These are phyloP conservation scores for Yamadazyma pseudoaaseri DNA, from an alignment of 1,139 yeast genomes.

Conservation along the genomic window DNA sequence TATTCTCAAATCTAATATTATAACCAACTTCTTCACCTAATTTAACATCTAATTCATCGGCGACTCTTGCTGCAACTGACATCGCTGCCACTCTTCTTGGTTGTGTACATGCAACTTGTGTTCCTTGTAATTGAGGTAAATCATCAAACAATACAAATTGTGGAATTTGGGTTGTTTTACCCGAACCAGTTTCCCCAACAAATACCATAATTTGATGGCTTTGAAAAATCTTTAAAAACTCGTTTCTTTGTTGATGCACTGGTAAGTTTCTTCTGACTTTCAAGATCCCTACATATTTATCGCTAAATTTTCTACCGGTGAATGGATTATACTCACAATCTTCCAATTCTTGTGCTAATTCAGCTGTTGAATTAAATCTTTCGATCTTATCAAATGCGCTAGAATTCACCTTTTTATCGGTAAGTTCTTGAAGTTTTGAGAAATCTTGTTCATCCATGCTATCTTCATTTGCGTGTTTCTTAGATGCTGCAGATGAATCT, in stretches of 20 bases:
- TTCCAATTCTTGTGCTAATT: conserved; percentile 66
- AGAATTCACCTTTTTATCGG: conserved; percentile 13
- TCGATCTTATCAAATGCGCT: conserved; percentile 57
- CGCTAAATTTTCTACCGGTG: conserved; percentile 61
- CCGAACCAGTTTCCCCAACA: conserved; percentile 98
- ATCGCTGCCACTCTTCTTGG: conserved; percentile 98
- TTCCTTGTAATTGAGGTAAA: conserved; percentile 76
- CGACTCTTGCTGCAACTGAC: conserved; percentile 96
- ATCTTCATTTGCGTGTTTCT: conserved; percentile 8
- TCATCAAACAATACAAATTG: conserved; percentile 94
- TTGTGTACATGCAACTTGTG: conserved; percentile 92
- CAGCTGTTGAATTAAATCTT: conserved; percentile 73
- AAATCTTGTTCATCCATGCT: conserved; percentile 5
- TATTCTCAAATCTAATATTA: conserved; percentile 89
- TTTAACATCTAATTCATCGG: conserved; percentile 91
- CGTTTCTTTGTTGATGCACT: conserved; percentile 90
- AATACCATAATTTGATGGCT: conserved; percentile 92
- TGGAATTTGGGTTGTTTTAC: conserved; percentile 96
- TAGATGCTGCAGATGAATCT: conserved; percentile 1
- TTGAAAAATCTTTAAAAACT: conserved; percentile 81
- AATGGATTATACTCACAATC: conserved; percentile 71
- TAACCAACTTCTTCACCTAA: conserved; percentile 94
- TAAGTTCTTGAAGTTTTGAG: conserved; percentile 3
- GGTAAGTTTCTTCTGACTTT: conserved; percentile 83
- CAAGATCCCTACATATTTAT: conserved; percentile 74